Percentiles rank a stretch among this genome's conserved stretches.
Evolutionary conservation across 2,329 filamentous ascomycete species (phyloP).

Genomic region (Neonectria magnoliae): DNA sequence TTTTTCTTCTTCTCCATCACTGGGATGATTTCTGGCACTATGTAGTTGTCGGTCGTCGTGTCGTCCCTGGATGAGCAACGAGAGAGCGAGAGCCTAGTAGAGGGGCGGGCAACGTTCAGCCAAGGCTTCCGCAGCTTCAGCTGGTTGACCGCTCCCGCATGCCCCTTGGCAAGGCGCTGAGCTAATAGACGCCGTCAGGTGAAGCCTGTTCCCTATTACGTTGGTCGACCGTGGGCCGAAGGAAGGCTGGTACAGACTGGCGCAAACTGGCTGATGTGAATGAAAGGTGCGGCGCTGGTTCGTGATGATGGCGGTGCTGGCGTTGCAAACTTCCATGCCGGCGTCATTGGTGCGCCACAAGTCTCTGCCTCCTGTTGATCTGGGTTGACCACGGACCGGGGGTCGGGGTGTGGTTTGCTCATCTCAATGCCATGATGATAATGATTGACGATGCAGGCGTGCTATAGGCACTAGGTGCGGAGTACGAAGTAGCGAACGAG

Average conservation of each 20-base stretch:
- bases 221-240: neutral
- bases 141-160: neutral
- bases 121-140: neutral
- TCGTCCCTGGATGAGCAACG: neutral
- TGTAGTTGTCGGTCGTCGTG: neutral
- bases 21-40: neutral
- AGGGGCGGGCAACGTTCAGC: neutral
- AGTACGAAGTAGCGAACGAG: constrained; percentile 12
- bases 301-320: constrained; percentile 10
- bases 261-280: neutral
- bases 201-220: neutral
- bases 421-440: constrained; percentile 12
- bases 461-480: neutral
- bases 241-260: neutral
- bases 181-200: neutral
- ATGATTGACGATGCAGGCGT: constrained; percentile 20
- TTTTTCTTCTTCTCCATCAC: neutral
- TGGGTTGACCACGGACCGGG: constrained; percentile 4
- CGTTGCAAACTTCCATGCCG: neutral
- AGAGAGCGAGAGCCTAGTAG: neutral
- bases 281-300: constrained; percentile 1
- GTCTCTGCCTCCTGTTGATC: constrained; percentile 23
- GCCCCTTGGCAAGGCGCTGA: neutral
- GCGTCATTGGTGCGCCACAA: constrained; percentile 1
- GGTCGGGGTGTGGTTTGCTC: constrained; percentile 8